Evolutionary conservation across 257 asterid species (phyloP).

Genomic region (Salvia rosmarinus): DNA sequence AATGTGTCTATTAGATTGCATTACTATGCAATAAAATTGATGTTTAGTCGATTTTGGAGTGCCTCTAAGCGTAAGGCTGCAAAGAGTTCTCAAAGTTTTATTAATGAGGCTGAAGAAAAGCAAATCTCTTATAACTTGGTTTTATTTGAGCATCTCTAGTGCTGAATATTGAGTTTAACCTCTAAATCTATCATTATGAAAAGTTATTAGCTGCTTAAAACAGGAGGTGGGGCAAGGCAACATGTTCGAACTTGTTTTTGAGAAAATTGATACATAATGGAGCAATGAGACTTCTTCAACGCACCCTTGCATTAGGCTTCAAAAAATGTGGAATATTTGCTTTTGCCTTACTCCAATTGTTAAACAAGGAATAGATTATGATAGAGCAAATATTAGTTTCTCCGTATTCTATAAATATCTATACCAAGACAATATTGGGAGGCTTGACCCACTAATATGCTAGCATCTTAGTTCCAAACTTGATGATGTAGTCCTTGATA

Average conservation of each 20-base stretch:
- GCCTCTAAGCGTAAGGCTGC: neutral
- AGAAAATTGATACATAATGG: neutral
- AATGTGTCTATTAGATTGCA: neutral
- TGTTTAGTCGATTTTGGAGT: neutral
- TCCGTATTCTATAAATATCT: neutral
- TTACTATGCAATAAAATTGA: neutral
- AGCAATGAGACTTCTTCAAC: neutral
- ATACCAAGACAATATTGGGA: conserved; percentile 13
- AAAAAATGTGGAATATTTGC: neutral
- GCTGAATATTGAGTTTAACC: neutral
- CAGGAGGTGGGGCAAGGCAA: neutral
- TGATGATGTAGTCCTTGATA: conserved; percentile 3
- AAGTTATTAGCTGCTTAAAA: neutral
- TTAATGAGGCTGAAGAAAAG: neutral
- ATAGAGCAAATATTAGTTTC: neutral
- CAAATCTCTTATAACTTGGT: neutral
- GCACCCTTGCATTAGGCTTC: conserved; percentile 3
- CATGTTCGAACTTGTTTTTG: neutral
- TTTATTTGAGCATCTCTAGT: neutral
- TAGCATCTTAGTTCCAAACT: neutral
- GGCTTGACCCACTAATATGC: conserved; percentile 10
- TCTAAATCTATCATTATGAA: conserved; percentile 2
- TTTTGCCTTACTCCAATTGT: conserved; percentile 5
- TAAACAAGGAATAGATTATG: conserved; percentile 1
- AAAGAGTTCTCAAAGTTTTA: neutral